Percentiles rank a stretch among this genome's conserved stretches.
Conservation (phyloP, 164 flowering plant genomes). For the Annona squamosa region DNA sequence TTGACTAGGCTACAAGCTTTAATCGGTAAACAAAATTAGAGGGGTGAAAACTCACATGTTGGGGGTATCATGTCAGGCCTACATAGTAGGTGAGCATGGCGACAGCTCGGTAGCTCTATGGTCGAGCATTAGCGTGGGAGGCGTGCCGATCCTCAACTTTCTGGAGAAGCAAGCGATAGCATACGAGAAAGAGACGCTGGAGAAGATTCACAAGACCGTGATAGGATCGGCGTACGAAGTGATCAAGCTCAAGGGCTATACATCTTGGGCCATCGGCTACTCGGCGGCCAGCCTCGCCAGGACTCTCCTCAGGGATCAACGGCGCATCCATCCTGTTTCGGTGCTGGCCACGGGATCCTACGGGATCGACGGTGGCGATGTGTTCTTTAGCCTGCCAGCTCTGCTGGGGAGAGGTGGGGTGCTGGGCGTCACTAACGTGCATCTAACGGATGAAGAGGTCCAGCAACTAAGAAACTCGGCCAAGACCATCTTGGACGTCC, state of each 20-base stretch:
- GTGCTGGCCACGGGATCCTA: constrained; percentile 68
- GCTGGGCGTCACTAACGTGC: constrained; percentile 54
- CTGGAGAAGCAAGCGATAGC: constrained; percentile 54
- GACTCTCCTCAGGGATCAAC: constrained; percentile 51
- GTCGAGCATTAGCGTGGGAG: constrained; percentile 89
- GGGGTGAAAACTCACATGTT: too few species aligned
- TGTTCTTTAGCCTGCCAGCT: constrained; percentile 78
- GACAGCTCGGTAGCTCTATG: constrained; percentile 89
- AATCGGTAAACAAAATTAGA: too few species aligned
- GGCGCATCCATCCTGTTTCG: constrained; percentile 71
- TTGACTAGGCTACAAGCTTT: too few species aligned
- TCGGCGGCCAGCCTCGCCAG: constrained; percentile 70
- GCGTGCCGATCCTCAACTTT: constrained; percentile 72
- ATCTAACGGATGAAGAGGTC: constrained; percentile 55
- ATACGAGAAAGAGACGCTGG: constrained; percentile 55
- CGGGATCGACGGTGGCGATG: constrained; percentile 54
- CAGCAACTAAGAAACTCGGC: constrained; percentile 45
- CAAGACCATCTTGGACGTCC: constrained; percentile 45
- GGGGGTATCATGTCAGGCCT: constrained; percentile 37
- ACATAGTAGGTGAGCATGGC: constrained; percentile 82
- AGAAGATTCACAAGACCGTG: constrained; percentile 58
- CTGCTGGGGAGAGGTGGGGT: constrained; percentile 64
- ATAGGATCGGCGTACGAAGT: constrained; percentile 66
- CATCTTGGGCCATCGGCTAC: constrained; percentile 89
- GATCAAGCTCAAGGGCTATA: constrained; percentile 72